phyloP scores from a whole-genome alignment of 306 rosid genomes.

The Castanopsis chinensis region DNA sequence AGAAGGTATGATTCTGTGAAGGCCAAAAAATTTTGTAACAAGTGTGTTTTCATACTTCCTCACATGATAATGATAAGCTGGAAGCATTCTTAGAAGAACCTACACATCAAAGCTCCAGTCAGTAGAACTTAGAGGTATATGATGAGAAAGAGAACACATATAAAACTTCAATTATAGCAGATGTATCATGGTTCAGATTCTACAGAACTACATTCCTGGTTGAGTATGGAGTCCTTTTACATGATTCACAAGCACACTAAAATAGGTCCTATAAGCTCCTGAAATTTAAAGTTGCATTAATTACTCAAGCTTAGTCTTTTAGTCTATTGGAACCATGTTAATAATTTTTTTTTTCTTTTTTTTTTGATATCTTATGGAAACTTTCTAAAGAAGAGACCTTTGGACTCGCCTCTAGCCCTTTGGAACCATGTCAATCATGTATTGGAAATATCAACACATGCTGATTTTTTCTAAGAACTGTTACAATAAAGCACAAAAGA shows the following conservation, averaged over 20 bases:
- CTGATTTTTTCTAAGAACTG: no score
- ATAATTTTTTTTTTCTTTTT: no score
- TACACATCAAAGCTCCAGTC: slow-evolving; percentile 39
- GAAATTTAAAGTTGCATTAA: neutral
- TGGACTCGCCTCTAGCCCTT: no score
- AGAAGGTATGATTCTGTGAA: slow-evolving; percentile 93
- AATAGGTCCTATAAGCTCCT: neutral
- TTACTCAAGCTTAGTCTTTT: neutral
- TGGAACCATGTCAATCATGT: no score
- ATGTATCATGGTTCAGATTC: neutral
- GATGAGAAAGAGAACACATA: slow-evolving; percentile 7
- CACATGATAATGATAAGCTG: slow-evolving; percentile 93
- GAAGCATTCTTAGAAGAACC: slow-evolving; percentile 98
- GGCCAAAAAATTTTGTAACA: slow-evolving; percentile 91
- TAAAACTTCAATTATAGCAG: neutral
- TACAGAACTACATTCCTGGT: neutral
- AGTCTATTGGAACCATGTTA: neutral
- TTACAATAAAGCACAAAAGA: no score
- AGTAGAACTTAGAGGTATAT: slow-evolving; percentile 22
- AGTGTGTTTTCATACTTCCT: slow-evolving; percentile 87
- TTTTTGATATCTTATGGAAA: no score
- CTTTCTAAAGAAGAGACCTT: no score
- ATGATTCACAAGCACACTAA: neutral
- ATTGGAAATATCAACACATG: no score
- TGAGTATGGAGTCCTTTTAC: neutral